A percentile compares a stretch with the other conserved stretches of the same genome.
Evolutionary conservation across 306 rosid genomes (phyloP).

Genomic region (Cucurbita moschata): DNA sequence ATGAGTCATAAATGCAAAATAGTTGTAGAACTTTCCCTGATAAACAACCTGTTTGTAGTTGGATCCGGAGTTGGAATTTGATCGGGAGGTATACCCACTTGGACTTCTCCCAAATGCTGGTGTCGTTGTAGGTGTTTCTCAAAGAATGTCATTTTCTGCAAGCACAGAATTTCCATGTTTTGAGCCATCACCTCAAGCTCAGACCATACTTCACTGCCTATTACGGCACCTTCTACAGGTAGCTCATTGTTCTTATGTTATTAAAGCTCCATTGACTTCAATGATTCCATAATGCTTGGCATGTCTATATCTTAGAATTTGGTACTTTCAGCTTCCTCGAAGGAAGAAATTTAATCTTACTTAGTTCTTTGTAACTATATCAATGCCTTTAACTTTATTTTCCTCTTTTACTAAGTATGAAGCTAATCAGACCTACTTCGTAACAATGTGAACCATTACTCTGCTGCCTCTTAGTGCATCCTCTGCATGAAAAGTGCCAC

Average conservation of each 20-base stretch:
- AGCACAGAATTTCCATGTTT: slow-evolving; percentile 96
- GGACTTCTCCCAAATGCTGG: slow-evolving; percentile 99
- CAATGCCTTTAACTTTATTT: not conserved
- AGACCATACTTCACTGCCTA: slow-evolving; percentile 89
- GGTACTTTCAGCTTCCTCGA: not conserved
- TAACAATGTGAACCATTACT: not conserved
- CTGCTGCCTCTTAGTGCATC: not conserved
- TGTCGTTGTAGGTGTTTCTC: slow-evolving; percentile 87
- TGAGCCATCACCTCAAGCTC: slow-evolving; percentile 98
- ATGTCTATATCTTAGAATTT: not conserved
- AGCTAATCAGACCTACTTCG: not conserved
- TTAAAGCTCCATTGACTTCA: not conserved
- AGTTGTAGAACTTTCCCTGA: not conserved
- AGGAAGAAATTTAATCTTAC: not conserved
- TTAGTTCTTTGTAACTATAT: not conserved
- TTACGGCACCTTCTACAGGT: slow-evolving; percentile 98
- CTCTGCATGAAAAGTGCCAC: not conserved
- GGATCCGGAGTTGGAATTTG: slow-evolving; percentile 99
- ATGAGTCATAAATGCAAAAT: not conserved
- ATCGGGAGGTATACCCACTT: slow-evolving; percentile 91
- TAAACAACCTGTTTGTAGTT: slow-evolving; percentile 28
- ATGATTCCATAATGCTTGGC: not conserved
- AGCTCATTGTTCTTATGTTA: slow-evolving; percentile 1
- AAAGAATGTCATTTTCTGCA: slow-evolving; percentile 88
- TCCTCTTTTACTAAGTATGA: not conserved